Evolutionary conservation across 805 yeast species (phyloP).

Genomic region (Teunomyces stri): DNA sequence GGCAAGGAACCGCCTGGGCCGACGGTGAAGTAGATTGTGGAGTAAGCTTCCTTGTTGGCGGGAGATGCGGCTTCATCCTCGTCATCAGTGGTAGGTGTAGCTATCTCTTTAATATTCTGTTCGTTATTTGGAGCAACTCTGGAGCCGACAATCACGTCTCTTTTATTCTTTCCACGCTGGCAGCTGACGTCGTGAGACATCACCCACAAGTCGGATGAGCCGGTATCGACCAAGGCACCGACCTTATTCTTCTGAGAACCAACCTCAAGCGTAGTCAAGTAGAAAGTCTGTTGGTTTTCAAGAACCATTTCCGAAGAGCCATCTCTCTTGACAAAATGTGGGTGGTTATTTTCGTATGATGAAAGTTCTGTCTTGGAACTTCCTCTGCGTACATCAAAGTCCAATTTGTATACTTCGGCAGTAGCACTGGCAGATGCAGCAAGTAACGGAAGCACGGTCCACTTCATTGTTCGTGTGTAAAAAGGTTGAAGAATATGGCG

Average conservation of each 20-base stretch:
- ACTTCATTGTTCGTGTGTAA: slow-evolving; percentile 6
- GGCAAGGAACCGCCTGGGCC: slow-evolving; percentile 3
- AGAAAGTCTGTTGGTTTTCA: slow-evolving; percentile 27
- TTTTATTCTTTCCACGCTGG: slow-evolving; percentile 2
- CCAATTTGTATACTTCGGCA: slow-evolving; percentile 11
- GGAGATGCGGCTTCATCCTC: not conserved
- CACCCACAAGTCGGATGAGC: slow-evolving; percentile 44
- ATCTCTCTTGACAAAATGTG: slow-evolving; percentile 17
- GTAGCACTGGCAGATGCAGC: slow-evolving; percentile 8
- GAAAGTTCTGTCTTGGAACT: slow-evolving; percentile 8
- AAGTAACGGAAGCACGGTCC: slow-evolving; percentile 2
- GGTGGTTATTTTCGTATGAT: slow-evolving; percentile 6
- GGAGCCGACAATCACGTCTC: slow-evolving; percentile 4
- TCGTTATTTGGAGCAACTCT: not conserved
- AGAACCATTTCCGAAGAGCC: slow-evolving; percentile 18
- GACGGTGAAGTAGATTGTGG: slow-evolving; percentile 3
- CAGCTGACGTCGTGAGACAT: slow-evolving; percentile 32
- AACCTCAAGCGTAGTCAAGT: slow-evolving; percentile 25
- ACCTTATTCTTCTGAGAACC: slow-evolving; percentile 29
- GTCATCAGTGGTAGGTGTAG: slow-evolving; percentile 1
- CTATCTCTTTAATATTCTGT: not conserved
- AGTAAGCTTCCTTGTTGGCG: not conserved
- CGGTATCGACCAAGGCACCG: slow-evolving; percentile 39
- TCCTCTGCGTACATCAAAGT: slow-evolving; percentile 20
- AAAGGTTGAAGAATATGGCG: not conserved